A percentile compares a stretch with the other conserved stretches of the same genome.
Conservation (phyloP, 2,329 filamentous ascomycete genomes). For the Sclerotinia spermophila region DNA sequence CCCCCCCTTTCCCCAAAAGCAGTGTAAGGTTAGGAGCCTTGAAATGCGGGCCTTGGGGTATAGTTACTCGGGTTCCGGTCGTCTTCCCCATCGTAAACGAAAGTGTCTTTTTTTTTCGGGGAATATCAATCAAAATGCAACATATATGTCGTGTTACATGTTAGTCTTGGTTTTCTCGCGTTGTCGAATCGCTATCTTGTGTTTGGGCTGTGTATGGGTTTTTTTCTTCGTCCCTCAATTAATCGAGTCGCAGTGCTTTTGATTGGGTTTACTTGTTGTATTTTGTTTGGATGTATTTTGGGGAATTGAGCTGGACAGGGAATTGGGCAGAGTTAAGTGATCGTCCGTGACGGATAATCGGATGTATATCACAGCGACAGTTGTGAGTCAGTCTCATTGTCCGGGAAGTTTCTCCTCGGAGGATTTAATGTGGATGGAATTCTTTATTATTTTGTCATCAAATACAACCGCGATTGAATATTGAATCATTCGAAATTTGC, state of each 20-base stretch:
- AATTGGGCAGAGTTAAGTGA: not conserved
- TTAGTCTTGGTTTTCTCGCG: not conserved
- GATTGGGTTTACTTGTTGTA: not conserved
- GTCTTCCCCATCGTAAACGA: not conserved
- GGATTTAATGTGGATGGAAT: not conserved
- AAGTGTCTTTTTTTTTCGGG: not conserved
- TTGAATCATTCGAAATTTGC: too few species aligned
- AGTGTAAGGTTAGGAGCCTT: constrained; percentile 5
- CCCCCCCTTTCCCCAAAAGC: not conserved
- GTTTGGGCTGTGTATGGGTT: not conserved
- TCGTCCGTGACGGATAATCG: not conserved
- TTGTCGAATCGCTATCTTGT: not conserved
- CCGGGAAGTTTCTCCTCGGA: not conserved
- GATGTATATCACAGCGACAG: not conserved
- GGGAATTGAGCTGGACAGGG: constrained; percentile 2
- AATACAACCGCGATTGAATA: too few species aligned
- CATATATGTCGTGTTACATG: not conserved
- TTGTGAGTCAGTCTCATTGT: not conserved
- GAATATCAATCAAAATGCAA: not conserved
- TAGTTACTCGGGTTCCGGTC: not conserved
- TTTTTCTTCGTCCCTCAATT: not conserved
- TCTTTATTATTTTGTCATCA: too few species aligned
- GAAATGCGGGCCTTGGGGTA: not conserved
- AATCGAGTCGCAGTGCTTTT: not conserved
- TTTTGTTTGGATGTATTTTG: not conserved